phyloP scores from a whole-genome alignment of 192 early-diverging fungal species.

The Phlyctochytrium arcticum region DNA sequence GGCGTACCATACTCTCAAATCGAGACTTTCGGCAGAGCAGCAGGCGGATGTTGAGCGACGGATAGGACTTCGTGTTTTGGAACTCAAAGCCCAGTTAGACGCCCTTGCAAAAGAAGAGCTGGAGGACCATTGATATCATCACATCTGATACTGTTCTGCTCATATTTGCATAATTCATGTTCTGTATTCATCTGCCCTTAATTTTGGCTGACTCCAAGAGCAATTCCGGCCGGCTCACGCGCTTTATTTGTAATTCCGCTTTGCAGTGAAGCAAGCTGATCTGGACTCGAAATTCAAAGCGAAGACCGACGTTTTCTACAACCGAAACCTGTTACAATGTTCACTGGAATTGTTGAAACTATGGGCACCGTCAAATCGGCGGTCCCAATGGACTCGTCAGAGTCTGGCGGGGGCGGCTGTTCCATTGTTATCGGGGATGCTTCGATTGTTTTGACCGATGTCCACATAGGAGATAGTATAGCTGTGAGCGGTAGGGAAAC shows the following conservation, averaged over 20 bases:
- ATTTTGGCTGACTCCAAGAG: too few relatives aligned
- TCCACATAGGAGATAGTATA: slow-evolving; percentile 92
- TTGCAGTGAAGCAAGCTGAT: too few relatives aligned
- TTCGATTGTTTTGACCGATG: slow-evolving; percentile 69
- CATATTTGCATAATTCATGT: background rate
- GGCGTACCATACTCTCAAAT: background rate
- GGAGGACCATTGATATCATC: background rate
- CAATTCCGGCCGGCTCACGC: too few relatives aligned
- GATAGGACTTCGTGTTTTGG: slow-evolving; percentile 8
- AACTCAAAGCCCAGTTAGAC: slow-evolving; percentile 12
- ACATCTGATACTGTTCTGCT: background rate
- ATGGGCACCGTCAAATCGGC: slow-evolving; percentile 75
- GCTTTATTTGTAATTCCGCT: too few relatives aligned
- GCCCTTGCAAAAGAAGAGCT: slow-evolving; percentile 4
- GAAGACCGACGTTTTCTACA: too few relatives aligned
- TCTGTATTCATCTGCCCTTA: too few relatives aligned
- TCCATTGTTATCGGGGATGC: slow-evolving; percentile 77
- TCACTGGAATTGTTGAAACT: slow-evolving; percentile 95
- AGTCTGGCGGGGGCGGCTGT: slow-evolving; percentile 82
- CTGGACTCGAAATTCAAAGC: too few relatives aligned
- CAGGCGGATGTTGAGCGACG: slow-evolving; percentile 2
- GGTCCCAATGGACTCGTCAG: slow-evolving; percentile 63
- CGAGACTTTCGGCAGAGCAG: background rate
- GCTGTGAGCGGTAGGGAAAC: slow-evolving; percentile 81
- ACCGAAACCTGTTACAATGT: slow-evolving; percentile 58